These are phyloP conservation scores for Trichosporon ovoides DNA, from an alignment of 1,284 basidiomycete species.

Conservation along the genomic window DNA sequence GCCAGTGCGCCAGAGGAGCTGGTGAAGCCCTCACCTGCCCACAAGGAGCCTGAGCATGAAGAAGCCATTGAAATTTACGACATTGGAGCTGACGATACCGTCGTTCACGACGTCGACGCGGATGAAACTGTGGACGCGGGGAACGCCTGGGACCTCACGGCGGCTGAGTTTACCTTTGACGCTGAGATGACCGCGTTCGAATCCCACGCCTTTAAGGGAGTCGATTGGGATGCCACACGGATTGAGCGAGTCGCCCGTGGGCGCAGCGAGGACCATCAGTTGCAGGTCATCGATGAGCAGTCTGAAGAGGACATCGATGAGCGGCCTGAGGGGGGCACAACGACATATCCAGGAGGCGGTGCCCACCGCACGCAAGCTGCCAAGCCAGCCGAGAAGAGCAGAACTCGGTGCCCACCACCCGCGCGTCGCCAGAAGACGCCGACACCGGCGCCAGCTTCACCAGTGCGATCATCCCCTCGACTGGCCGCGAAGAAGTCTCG, in stretches of 20 bases:
- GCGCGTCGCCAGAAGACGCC: too few species aligned
- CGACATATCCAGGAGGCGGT: neutral
- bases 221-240: slow-evolving; percentile 14
- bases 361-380: neutral
- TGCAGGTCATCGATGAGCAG: neutral
- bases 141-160: slow-evolving; percentile 22
- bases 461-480: too few species aligned
- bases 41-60: neutral
- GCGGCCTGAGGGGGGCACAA: neutral
- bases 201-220: slow-evolving; percentile 11
- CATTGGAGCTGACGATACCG: slow-evolving; percentile 1
- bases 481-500: too few species aligned
- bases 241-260: slow-evolving; percentile 7
- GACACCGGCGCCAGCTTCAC: too few species aligned
- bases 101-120: slow-evolving; percentile 1
- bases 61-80: neutral
- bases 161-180: slow-evolving; percentile 14
- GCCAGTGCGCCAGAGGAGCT: neutral
- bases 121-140: slow-evolving; percentile 22
- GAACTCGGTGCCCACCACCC: too few species aligned
- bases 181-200: slow-evolving; percentile 4
- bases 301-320: neutral
- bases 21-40: too few species aligned
- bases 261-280: neutral
- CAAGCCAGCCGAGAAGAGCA: neutral